Evolutionary conservation across 2,329 filamentous ascomycete genomes (phyloP).

Genomic region (Macroventuria anomochaeta): DNA sequence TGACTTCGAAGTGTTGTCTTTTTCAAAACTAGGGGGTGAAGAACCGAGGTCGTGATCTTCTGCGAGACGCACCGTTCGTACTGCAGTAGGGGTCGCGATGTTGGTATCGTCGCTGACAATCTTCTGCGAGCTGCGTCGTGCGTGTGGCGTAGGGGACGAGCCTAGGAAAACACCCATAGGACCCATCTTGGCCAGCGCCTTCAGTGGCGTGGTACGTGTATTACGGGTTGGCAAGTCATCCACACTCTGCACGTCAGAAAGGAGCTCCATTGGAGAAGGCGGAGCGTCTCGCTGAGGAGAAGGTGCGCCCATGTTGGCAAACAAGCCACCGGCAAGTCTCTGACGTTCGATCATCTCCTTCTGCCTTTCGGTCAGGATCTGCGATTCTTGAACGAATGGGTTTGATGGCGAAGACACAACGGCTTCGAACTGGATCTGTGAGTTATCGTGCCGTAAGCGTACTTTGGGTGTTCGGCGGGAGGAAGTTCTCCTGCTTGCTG

Average conservation of each 20-base stretch:
- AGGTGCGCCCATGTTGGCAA: conserved; percentile 63
- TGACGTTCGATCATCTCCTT: conserved; percentile 79
- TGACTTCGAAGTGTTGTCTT: not conserved
- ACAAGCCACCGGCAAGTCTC: conserved; percentile 67
- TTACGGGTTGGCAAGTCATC: conserved; percentile 33
- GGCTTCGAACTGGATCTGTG: conserved; percentile 77
- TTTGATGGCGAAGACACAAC: conserved; percentile 66
- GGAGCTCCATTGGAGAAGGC: conserved; percentile 36
- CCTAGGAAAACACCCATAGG: conserved; percentile 46
- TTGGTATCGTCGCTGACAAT: conserved; percentile 36
- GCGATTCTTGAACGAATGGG: conserved; percentile 64
- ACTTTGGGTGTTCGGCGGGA: conserved; percentile 53
- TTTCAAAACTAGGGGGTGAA: conserved; percentile 46
- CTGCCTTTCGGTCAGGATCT: conserved; percentile 79
- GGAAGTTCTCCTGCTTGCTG: conserved; percentile 29
- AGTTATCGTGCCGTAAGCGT: conserved; percentile 77
- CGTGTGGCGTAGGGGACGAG: conserved; percentile 47
- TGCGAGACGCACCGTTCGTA: conserved; percentile 29
- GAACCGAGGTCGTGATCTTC: conserved; percentile 41
- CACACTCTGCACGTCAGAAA: conserved; percentile 36
- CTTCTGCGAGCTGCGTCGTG: conserved; percentile 35
- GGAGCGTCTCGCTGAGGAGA: conserved; percentile 24
- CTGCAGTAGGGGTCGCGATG: conserved; percentile 37
- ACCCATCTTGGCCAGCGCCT: conserved; percentile 34
- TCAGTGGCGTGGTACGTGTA: conserved; percentile 37